Evolutionary conservation across 108 stramenopile species (phyloP).

Genomic region (Cyclotella kingstonii): DNA sequence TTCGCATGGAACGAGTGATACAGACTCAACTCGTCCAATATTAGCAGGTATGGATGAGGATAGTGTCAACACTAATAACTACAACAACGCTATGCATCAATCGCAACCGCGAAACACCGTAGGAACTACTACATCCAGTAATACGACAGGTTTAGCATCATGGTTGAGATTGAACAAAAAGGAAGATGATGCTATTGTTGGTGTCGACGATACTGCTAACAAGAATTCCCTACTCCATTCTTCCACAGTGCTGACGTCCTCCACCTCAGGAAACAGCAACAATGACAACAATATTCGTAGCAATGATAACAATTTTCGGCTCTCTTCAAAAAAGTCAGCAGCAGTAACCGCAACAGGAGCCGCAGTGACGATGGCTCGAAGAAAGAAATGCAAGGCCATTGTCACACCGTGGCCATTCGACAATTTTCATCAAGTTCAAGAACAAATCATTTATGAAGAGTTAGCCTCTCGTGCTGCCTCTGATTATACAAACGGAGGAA

Average conservation of each 20-base stretch:
- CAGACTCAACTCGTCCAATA: constrained; percentile 10
- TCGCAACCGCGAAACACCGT: neutral
- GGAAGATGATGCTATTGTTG: constrained; percentile 19
- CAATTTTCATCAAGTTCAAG: constrained; percentile 79
- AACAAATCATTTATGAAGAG: constrained; percentile 60
- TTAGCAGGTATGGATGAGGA: constrained; percentile 17
- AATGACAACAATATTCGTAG: neutral
- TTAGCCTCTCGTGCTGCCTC: constrained; percentile 41
- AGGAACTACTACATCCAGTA: constrained; percentile 2
- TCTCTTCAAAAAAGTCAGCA: neutral
- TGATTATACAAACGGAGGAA: constrained; percentile 16
- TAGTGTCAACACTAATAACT: neutral
- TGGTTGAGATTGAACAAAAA: constrained; percentile 39
- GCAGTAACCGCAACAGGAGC: constrained; percentile 5
- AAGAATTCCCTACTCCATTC: too few relatives aligned
- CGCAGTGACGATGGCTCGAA: constrained; percentile 5
- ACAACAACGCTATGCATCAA: neutral
- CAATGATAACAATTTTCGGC: neutral
- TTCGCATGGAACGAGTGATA: neutral
- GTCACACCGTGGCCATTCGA: constrained; percentile 79
- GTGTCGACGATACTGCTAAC: neutral
- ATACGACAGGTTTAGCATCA: constrained; percentile 38
- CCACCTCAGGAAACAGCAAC: neutral
- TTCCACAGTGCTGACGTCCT: too few relatives aligned
- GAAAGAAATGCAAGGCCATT: constrained; percentile 30